Base-by-base conservation (phyloP, 202 grass and related monocot genomes). In the Hordeum pubiflorum region DNA sequence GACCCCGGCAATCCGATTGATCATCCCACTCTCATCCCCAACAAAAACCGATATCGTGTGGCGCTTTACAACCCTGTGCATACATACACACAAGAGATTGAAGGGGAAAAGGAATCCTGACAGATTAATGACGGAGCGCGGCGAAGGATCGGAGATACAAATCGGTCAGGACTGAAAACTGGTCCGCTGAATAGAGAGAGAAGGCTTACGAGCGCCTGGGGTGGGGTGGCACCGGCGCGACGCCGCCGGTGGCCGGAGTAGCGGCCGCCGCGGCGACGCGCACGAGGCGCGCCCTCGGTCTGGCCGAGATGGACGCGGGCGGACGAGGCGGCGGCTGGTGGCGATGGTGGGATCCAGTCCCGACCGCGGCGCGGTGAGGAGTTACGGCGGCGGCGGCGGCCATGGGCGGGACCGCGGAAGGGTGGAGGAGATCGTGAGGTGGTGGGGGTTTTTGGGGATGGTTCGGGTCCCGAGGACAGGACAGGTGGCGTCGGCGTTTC, bases 1-100 rank as follows among this genome's bases (percentile, higher is more conserved):
- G 33, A 95, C 84, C 4, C 92, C 92, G 21, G 92, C 89, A 66
- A 95, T 95, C 59, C 93, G 89, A 78, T 91, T 92, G 80, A 95
- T 91, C 84, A 95, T 92, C 54, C 93, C 93, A 73, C 82, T 91
- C 81, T 95, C 89, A 84, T 95, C 89, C 48, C 89, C 93, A 72
- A 95, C 93, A 57, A 95, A 92, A 58, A 95, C 93, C 24, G 93
- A 95, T 41, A 95, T 41, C 1, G 89, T 95, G 59, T 92, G 93
- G 32, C 91, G 83, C 39, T 77, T 90, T 39, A 85, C 48, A 66
- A 60, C 73, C 78, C 83, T 90, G 7, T 32, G 5, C 4, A 32
- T 32, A 32, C 4, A 5, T 50, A 18, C 15, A 50, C 18, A 64
- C 62, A 82, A 26, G 20, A 78, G 17, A 60, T 26, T 34, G 15